Conservation (phyloP, 768 basidiomycete genomes). For the Boletus rubroflammeus region DNA sequence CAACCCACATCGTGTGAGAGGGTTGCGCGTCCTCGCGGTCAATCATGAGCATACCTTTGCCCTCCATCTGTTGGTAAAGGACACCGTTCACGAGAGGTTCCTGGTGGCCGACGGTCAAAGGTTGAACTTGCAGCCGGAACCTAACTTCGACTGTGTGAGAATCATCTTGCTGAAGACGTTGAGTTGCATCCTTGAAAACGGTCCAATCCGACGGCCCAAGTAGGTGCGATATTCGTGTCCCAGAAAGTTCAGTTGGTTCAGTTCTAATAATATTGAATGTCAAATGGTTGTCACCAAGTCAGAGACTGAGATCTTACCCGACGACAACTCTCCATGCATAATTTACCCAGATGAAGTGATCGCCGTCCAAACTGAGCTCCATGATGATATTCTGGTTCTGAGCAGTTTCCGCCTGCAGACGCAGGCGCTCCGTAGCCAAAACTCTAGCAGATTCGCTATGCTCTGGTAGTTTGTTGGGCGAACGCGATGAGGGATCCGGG, state of each 20-base stretch:
- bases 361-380: conserved; percentile 91
- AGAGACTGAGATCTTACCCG: conserved; percentile 52
- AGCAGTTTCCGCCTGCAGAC: conserved; percentile 89
- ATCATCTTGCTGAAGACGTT: conserved; percentile 83
- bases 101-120: conserved; percentile 47
- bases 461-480: conserved; percentile 49
- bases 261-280: conserved; percentile 47
- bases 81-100: conserved; percentile 49
- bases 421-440: conserved; percentile 84
- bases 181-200: conserved; percentile 84
- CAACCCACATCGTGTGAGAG: conserved; percentile 98
- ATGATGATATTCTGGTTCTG: conserved; percentile 95
- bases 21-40: conserved; percentile 85
- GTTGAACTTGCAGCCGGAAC: conserved; percentile 80
- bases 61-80: conserved; percentile 87
- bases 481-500: conserved; percentile 35
- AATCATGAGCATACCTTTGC: conserved; percentile 97
- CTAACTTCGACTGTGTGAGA: conserved; percentile 91
- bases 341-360: conserved; percentile 94
- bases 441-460: conserved; percentile 74
- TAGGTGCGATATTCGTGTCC: conserved; percentile 76
- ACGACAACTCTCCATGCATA: conserved; percentile 93
- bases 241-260: conserved; percentile 75
- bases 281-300: not conserved
- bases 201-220: conserved; percentile 76